Base-by-base conservation (phyloP, 202 grass and related monocot genomes). In the Panicum hallii region DNA sequence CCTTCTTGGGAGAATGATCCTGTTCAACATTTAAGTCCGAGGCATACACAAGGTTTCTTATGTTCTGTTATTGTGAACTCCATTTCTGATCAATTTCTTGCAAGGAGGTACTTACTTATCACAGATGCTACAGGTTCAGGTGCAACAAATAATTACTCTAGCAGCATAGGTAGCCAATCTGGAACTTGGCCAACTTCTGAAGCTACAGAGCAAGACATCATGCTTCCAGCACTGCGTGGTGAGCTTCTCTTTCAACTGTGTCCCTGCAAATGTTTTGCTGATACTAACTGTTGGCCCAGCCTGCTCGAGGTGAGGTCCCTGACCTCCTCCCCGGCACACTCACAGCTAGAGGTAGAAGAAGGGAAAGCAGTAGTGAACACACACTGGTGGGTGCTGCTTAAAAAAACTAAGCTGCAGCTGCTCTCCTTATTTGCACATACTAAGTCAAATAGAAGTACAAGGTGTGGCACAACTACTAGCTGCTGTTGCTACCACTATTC, bases 101-200 rank as follows among this genome's bases (percentile, higher is more conserved):
- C 44, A 14, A 44, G 6, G 9, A 15, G 16, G 53, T 72, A 50
- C 17, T 83, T 32, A 82, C 30, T 65, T 61, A 52, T 72, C n/a
- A 13, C 30, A 74, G 44, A 65, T 74, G 36, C 22, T 70, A 48
- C 69, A 74, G 78, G 61, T 69, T 74, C 71, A 56, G 83, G 78
- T 47, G n/a, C 53, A 23, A 49, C 74, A 41, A 89, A 93, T 88
- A 92, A 90, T 70, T 79, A 60, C 83, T 91, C 85, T 71, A 89
- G 86, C 82, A 94, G 90, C 64, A 74, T 71, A 77, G 79, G 83
- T 60, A 92, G 93, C 61, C 87, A 87, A 67, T 84, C 79, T 88
- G 79, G 66, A 82, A 82, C 54, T 65, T 92, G 82, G 79, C 22
- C 72, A 76, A 66, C 43, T 82, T 89, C 83, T 38, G 91, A 99